phyloP scores from a whole-genome alignment of 2,329 filamentous ascomycete species.

The Dactylellina drechsleri region DNA sequence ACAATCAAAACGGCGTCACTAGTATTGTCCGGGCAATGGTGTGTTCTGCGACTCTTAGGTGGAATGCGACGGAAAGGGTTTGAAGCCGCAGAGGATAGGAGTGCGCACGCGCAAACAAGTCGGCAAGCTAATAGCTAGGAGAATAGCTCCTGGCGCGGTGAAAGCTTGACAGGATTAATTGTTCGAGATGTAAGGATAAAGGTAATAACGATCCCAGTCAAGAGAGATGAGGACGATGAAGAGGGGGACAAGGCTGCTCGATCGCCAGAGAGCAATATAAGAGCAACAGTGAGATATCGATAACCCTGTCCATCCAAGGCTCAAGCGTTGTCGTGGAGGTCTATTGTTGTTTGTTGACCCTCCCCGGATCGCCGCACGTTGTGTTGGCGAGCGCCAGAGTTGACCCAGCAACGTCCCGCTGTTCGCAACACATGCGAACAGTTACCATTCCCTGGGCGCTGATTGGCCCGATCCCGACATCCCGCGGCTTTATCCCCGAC shows the following conservation, averaged over 20 bases:
- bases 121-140: too few relatives aligned
- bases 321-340: conserved; percentile 24
- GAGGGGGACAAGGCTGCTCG: background rate
- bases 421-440: background rate
- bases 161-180: background rate
- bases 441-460: conserved; percentile 11
- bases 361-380: background rate
- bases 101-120: background rate
- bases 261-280: background rate
- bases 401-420: conserved; percentile 43
- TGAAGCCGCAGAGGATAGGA: conserved; percentile 5
- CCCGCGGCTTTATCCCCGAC: conserved; percentile 17
- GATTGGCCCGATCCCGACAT: conserved; percentile 27
- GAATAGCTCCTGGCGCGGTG: conserved; percentile 4
- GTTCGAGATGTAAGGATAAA: conserved; percentile 18
- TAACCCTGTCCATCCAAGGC: too few relatives aligned
- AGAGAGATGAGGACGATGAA: conserved; percentile 4
- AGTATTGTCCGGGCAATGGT: conserved; percentile 42
- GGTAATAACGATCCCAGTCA: conserved; percentile 1
- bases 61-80: conserved; percentile 30
- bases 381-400: conserved; percentile 34
- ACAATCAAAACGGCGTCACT: conserved; percentile 27
- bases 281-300: too few relatives aligned
- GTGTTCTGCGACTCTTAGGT: background rate
- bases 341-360: conserved; percentile 49